phyloP scores from a whole-genome alignment of 805 yeast species.

The Schizosaccharomyces cryophilus region DNA sequence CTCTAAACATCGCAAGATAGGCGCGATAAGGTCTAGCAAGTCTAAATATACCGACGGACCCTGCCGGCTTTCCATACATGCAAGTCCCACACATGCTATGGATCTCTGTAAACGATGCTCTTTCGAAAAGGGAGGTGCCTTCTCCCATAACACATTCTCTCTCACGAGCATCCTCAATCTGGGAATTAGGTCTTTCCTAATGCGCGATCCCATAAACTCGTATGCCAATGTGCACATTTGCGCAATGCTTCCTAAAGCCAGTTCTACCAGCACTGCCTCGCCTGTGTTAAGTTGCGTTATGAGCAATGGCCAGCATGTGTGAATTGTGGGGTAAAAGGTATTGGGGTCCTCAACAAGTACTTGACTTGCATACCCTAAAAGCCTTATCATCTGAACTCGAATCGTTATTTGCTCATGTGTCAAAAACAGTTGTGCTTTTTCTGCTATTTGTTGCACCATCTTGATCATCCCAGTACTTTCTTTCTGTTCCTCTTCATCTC shows the following conservation, averaged over 20 bases:
- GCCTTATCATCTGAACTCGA: conserved; percentile 29
- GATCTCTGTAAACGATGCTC: background rate
- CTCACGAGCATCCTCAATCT: background rate
- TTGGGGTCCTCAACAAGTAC: conserved; percentile 26
- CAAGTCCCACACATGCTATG: background rate
- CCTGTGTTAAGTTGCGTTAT: conserved; percentile 12
- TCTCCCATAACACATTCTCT: too few species aligned
- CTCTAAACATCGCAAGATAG: background rate
- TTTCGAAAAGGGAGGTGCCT: background rate
- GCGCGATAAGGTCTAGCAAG: background rate
- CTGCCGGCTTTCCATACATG: background rate
- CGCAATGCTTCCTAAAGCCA: conserved; percentile 13
- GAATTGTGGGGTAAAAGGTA: conserved; percentile 25
- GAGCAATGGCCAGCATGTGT: conserved; percentile 29
- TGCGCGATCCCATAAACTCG: conserved; percentile 16
- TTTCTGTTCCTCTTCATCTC: conserved; percentile 15
- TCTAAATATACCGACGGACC: background rate
- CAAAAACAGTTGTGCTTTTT: conserved; percentile 43
- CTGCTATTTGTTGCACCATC: conserved; percentile 20
- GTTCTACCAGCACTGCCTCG: conserved; percentile 14
- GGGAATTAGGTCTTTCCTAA: conserved; percentile 8
- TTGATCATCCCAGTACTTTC: conserved; percentile 16
- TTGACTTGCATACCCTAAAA: conserved; percentile 24
- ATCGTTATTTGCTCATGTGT: conserved; percentile 41
- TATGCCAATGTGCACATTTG: conserved; percentile 11